Percentiles rank a stretch among this genome's conserved stretches.
Evolutionary conservation across 2,329 filamentous ascomycete species (phyloP).

Genomic region (Coniochaeta sp.): DNA sequence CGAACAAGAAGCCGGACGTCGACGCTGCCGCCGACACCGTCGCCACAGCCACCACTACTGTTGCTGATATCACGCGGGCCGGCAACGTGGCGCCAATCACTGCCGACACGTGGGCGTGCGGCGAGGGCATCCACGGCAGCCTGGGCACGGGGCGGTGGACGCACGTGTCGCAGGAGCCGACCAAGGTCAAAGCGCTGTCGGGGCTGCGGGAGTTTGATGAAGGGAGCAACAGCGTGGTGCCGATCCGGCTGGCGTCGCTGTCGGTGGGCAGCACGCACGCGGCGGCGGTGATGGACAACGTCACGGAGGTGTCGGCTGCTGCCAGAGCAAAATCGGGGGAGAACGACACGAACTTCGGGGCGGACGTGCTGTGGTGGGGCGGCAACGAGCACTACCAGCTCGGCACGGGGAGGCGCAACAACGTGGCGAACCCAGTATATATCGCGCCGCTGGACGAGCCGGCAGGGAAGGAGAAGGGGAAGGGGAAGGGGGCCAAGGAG

Average conservation of each 20-base stretch:
- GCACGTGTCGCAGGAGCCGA: constrained; percentile 70
- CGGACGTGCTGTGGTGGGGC: constrained; percentile 88
- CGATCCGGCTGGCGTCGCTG: constrained; percentile 69
- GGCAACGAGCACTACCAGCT: constrained; percentile 92
- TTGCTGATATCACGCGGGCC: constrained; percentile 35
- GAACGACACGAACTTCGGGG: constrained; percentile 79
- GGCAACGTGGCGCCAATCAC: constrained; percentile 34
- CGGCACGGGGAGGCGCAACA: constrained; percentile 83
- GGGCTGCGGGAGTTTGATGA: constrained; percentile 87
- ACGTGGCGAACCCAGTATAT: constrained; percentile 67
- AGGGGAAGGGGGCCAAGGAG: no score
- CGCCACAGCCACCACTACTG: background rate
- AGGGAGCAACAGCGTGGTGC: constrained; percentile 53
- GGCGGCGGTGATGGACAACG: constrained; percentile 76
- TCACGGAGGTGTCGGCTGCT: constrained; percentile 56
- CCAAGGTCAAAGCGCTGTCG: constrained; percentile 76
- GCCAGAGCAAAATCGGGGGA: constrained; percentile 39
- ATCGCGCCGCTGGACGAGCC: constrained; percentile 66
- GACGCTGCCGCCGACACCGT: background rate
- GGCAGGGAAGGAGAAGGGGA: constrained; percentile 46
- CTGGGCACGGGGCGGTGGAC: constrained; percentile 86
- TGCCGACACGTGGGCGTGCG: constrained; percentile 80
- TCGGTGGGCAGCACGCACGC: constrained; percentile 75
- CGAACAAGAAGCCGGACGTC: constrained; percentile 45
- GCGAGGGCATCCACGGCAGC: constrained; percentile 75